Conservation (phyloP, 164 flowering plant genomes). For the Vitis rotundifolia region DNA sequence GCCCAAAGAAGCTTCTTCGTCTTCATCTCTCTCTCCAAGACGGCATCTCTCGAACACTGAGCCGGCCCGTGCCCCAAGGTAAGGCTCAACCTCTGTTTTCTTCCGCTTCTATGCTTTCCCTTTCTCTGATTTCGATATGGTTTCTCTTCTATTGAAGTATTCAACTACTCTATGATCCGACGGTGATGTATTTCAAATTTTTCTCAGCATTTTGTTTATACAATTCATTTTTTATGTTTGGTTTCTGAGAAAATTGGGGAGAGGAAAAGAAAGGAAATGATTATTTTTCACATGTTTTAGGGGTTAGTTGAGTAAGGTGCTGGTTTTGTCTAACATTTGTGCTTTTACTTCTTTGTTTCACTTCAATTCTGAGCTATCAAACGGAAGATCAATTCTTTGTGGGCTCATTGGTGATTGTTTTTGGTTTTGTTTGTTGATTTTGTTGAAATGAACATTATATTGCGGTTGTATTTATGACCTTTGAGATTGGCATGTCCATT, state of each 20-base stretch:
- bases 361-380: background rate
- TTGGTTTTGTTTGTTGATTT: background rate
- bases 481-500: background rate
- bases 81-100: background rate
- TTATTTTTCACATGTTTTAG: background rate
- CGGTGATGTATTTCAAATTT: background rate
- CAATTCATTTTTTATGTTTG: background rate
- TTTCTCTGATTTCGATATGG: background rate
- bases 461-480: background rate
- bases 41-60: background rate
- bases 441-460: background rate
- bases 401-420: background rate
- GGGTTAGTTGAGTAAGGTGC: too few relatives aligned
- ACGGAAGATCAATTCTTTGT: background rate
- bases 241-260: background rate
- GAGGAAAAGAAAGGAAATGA: background rate
- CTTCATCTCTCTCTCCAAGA: background rate
- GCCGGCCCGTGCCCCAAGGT: background rate
- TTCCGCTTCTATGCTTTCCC: background rate
- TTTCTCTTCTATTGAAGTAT: background rate
- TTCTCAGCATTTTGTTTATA: background rate
- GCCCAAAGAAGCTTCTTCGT: background rate
- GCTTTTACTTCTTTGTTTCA: background rate
- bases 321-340: too few relatives aligned
- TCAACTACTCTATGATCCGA: background rate